These are phyloP conservation scores for Plasmodium blacklocki DNA, from an alignment of 169 alveolate species.

Conservation along the genomic window DNA sequence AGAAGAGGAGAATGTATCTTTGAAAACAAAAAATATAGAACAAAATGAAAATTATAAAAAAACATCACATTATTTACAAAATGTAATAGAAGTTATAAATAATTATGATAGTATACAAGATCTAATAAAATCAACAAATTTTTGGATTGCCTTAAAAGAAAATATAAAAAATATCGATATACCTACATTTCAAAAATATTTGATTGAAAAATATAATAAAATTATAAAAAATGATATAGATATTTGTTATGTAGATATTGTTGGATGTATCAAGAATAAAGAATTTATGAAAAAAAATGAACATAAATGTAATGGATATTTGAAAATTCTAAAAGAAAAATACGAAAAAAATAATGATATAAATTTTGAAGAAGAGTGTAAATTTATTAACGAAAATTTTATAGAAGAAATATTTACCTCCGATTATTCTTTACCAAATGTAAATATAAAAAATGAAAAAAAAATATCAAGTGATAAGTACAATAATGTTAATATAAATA, in stretches of 20 bases:
- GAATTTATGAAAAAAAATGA: constrained; percentile 38
- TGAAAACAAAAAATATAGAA: neutral
- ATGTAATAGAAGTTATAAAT: constrained; percentile 19
- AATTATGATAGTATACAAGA: constrained; percentile 44
- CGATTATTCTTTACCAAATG: neutral
- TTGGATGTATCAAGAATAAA: constrained; percentile 11
- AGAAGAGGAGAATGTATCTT: neutral
- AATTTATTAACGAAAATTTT: constrained; percentile 37
- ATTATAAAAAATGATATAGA: constrained; percentile 6
- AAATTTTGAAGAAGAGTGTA: constrained; percentile 61
- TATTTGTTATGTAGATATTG: constrained; percentile 21
- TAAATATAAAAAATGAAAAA: neutral
- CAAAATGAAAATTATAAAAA: neutral
- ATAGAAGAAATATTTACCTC: constrained; percentile 5
- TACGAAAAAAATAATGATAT: constrained; percentile 12
- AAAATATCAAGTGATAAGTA: neutral
- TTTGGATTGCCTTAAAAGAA: constrained; percentile 31
- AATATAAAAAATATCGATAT: constrained; percentile 21
- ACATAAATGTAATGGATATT: constrained; percentile 48
- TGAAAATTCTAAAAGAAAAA: constrained; percentile 33
- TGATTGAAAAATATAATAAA: constrained; percentile 35
- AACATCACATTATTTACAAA: neutral
- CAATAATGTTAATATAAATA: too few relatives aligned
- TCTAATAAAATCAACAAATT: constrained; percentile 27
- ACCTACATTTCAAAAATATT: constrained; percentile 23